These are phyloP conservation scores for Pyrenochaeta sp. DNA, from an alignment of 2,329 filamentous ascomycete genomes.

Conservation along the genomic window DNA sequence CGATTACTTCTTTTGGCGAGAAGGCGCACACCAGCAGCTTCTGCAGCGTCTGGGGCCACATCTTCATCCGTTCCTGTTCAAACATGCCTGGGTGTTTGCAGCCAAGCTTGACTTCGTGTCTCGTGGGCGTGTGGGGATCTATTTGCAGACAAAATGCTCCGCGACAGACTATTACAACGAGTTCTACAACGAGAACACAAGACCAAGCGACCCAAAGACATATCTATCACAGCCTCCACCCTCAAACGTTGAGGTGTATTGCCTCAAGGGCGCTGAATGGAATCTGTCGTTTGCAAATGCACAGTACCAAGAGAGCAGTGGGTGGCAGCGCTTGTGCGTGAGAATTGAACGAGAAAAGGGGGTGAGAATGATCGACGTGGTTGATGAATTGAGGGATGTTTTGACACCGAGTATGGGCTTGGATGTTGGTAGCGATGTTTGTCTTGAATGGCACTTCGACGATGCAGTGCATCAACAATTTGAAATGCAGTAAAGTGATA, in stretches of 20 bases:
- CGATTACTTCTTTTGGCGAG: slow-evolving; percentile 19
- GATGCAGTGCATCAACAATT: not conserved
- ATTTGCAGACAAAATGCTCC: not conserved
- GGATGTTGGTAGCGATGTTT: slow-evolving; percentile 6
- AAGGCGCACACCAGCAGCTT: slow-evolving; percentile 8
- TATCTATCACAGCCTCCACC: slow-evolving; percentile 3
- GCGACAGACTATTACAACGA: not conserved
- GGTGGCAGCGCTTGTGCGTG: slow-evolving; percentile 8
- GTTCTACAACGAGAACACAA: too few relatives aligned
- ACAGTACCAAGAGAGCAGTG: not conserved
- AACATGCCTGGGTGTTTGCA: not conserved
- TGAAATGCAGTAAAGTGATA: not conserved
- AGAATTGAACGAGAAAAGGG: slow-evolving; percentile 16
- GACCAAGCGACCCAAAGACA: too few relatives aligned
- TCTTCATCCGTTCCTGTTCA: slow-evolving; percentile 12
- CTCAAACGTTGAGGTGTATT: slow-evolving; percentile 6
- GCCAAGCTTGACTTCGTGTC: slow-evolving; percentile 7
- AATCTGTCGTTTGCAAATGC: slow-evolving; percentile 6
- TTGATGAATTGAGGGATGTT: slow-evolving; percentile 16
- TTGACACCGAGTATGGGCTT: not conserved
- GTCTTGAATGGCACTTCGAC: slow-evolving; percentile 17
- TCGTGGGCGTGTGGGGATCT: slow-evolving; percentile 4
- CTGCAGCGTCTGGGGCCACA: slow-evolving; percentile 5
- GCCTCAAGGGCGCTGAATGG: slow-evolving; percentile 8
- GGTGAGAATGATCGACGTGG: slow-evolving; percentile 16